Base-by-base conservation (phyloP, 257 asterid species). In the Solanum verrucosum region DNA sequence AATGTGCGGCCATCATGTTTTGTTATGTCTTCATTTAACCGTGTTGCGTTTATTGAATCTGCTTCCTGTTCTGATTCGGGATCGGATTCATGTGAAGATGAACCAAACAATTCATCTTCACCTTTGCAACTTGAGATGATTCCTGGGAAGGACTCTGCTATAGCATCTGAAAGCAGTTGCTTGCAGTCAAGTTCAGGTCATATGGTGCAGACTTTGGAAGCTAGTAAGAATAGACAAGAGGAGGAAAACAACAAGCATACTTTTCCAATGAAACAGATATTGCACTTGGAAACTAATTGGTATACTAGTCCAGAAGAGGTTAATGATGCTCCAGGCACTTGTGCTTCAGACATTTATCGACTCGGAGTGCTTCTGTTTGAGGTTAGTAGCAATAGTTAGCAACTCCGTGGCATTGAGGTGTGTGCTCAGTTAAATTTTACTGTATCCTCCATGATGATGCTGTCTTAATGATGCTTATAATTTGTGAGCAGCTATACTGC, bases 291-390 rank as follows among this genome's bases (percentile, higher is more conserved):
- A 90, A 90, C 93, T 44, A 95, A 90, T 83, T 97, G 99, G 98
- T 97, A 97, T 87, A 88, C 89, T 56, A 91, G 95, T 84, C 98
- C 98, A 5, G 99, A 97, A 88, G 98, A 97, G 91, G 90, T 83
- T 83, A 84, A 93, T 46, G 96, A 95, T 83, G 91, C 89, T 88
- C 86, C 91, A 75, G 77, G 87, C 86, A 87, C 95, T 75, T 94
- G 95, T 91, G 95, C 99, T 81, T 95, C 99, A 0, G 99, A 96
- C 90, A 89, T 95, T 88, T 97, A 96, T 93, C 96, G 94, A 37
- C 98, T 97, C 0, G 99, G 99, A 6, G 96, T 96, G 73, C 95
- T 97, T 68, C 98, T 97, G 67, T 97, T 97, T 91, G 99, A 97
- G 99, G 99, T 94, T 79, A 89, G 88, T 91, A 27, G 77, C 60